Evolutionary conservation across 192 early-diverging fungal genomes (phyloP), one percentile per base, ranked within the genome.

Genomic region (Podila epigama): DNA sequence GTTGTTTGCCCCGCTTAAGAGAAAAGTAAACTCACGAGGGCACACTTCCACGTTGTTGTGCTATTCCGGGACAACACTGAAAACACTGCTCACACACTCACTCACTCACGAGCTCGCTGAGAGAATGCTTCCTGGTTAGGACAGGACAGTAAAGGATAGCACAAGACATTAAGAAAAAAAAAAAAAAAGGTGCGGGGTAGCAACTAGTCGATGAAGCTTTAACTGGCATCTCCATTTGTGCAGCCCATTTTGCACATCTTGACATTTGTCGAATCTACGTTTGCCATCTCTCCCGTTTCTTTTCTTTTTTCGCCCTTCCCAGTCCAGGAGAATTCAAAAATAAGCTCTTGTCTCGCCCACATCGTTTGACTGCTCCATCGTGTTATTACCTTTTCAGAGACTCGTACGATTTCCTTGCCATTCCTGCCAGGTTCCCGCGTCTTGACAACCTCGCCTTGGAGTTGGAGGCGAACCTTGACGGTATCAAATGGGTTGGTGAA

Each of bases 401-500:
- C 78, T 52, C 79, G 79, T 44, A 82, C 58, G 32, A 77, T 39
- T 41, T 78, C 75, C 10, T 77, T 77, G 51, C 73, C 66, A 39
- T 78, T 71, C 31, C 72, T 67, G 58, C 73, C 66, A 2, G 68
- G 56, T 35, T 78, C 73, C 41, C 70, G 77, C 6, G 65, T 70
- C 59, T 75, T 73, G 51, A 81, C 65, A 36, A 79, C 68, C 60
- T 89, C 88, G n/a, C 88, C 89, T 66, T 91, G 90, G 28, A 91
- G 82, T 52, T 91, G 90, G 11, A 91, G 78, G 7, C 90, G 82
- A 48, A 91, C 88, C 83, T 92, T 92, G 73, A 89, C 91, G 44
- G 91, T 92, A 55, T 92, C 91, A 62, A 92, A 92, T 2, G 91
- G 91, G 79, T 91, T 90, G 51, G 91, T 92, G 70, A 92, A 92